phyloP scores from a whole-genome alignment of 2,329 filamentous ascomycete genomes.

The Diaporthe vaccinii region DNA sequence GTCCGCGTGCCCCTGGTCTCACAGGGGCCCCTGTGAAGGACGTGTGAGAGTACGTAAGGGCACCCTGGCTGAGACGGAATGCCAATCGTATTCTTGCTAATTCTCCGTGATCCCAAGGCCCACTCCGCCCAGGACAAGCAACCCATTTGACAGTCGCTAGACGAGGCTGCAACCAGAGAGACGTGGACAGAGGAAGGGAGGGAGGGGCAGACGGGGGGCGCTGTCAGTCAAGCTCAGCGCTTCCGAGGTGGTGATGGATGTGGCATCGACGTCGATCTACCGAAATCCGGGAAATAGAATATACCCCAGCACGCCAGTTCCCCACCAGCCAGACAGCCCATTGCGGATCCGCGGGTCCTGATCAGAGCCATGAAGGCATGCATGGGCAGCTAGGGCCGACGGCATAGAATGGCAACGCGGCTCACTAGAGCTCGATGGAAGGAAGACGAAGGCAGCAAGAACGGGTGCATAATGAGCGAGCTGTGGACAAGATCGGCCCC shows the following conservation, averaged over 20 bases:
- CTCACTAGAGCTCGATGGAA: slow-evolving; percentile 19
- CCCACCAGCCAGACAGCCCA: slow-evolving; percentile 16
- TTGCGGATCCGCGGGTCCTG: slow-evolving; percentile 18
- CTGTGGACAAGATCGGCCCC: neutral
- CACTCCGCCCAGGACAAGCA: slow-evolving; percentile 11
- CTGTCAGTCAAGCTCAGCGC: slow-evolving; percentile 22
- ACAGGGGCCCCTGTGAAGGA: slow-evolving; percentile 13
- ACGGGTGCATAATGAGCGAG: neutral
- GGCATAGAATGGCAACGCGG: slow-evolving; percentile 29
- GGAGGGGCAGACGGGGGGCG: neutral
- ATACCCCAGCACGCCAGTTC: neutral
- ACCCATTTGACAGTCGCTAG: slow-evolving; percentile 14
- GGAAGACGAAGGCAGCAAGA: slow-evolving; percentile 1
- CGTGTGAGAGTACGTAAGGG: slow-evolving; percentile 25
- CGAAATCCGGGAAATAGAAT: slow-evolving; percentile 30
- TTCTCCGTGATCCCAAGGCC: slow-evolving; percentile 17
- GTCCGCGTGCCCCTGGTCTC: slow-evolving; percentile 3
- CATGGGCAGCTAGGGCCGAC: slow-evolving; percentile 7
- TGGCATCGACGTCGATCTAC: slow-evolving; percentile 31
- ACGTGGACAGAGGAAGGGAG: neutral
- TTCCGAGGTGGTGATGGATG: slow-evolving; percentile 20
- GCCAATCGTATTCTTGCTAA: slow-evolving; percentile 35
- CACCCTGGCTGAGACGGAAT: slow-evolving; percentile 24
- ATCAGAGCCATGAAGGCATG: neutral
- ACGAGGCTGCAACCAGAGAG: slow-evolving; percentile 2